phyloP scores from a whole-genome alignment of 371 early-diverging fungal genomes.

The Coelomomyces lativittatus region DNA sequence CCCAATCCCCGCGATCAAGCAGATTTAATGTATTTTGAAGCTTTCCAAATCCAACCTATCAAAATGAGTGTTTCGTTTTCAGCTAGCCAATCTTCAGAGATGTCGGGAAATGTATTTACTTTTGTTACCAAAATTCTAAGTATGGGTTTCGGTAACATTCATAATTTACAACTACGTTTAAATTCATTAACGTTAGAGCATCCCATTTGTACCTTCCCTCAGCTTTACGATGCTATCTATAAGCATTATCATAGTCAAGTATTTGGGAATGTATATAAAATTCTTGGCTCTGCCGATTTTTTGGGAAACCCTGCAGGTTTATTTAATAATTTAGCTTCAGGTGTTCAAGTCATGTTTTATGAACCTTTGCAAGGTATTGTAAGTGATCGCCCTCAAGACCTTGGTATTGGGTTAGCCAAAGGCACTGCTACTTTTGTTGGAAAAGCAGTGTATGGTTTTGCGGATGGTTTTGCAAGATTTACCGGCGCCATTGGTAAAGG shows the following conservation, averaged over 20 bases:
- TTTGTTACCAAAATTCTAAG: slow-evolving; percentile 70
- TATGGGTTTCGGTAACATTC: slow-evolving; percentile 89
- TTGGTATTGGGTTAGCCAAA: slow-evolving; percentile 82
- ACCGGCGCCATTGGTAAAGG: slow-evolving; percentile 89
- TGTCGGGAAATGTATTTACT: neutral
- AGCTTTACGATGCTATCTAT: slow-evolving; percentile 56
- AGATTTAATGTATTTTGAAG: slow-evolving; percentile 74
- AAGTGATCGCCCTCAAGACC: slow-evolving; percentile 81
- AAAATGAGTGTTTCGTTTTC: slow-evolving; percentile 76
- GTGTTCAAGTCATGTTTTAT: slow-evolving; percentile 88
- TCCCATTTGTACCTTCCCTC: slow-evolving; percentile 54
- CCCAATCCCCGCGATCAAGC: slow-evolving; percentile 44
- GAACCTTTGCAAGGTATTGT: slow-evolving; percentile 73
- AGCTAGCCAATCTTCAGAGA: slow-evolving; percentile 4
- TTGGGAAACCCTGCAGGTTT: slow-evolving; percentile 95
- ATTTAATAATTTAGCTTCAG: slow-evolving; percentile 81
- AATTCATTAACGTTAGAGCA: slow-evolving; percentile 83
- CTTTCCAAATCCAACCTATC: slow-evolving; percentile 80
- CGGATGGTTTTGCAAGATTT: slow-evolving; percentile 84
- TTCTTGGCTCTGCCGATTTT: slow-evolving; percentile 90
- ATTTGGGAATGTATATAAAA: slow-evolving; percentile 72
- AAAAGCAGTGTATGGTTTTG: slow-evolving; percentile 89
- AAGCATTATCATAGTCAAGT: slow-evolving; percentile 76
- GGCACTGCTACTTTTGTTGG: slow-evolving; percentile 77
- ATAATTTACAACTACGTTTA: slow-evolving; percentile 72